Percentiles rank a stretch among this genome's conserved stretches.
phyloP scores from a whole-genome alignment of 2,329 filamentous ascomycete genomes.

The Cercospora berteroae region DNA sequence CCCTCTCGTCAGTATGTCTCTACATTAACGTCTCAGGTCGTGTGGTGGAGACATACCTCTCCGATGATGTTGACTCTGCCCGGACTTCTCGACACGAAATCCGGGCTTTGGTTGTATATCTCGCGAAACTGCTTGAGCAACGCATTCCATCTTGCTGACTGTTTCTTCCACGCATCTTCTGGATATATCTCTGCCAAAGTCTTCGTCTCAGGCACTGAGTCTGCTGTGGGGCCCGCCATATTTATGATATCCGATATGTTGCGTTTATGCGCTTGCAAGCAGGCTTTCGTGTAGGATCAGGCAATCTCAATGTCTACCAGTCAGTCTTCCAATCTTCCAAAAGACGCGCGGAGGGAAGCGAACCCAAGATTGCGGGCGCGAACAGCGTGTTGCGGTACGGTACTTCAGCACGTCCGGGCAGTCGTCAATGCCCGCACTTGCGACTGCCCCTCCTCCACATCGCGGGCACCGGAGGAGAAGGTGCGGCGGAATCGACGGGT shows the following conservation, averaged over 20 bases:
- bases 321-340: not conserved
- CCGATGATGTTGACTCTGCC: conserved; percentile 97
- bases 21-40: not conserved
- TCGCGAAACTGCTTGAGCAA: conserved; percentile 70
- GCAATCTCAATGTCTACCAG: not conserved
- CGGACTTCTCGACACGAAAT: conserved; percentile 85
- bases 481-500: not conserved
- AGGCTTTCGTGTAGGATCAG: not conserved
- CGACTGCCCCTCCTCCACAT: conserved; percentile 9
- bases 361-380: not conserved
- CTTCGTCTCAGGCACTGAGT: conserved; percentile 67
- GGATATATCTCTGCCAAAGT: conserved; percentile 83
- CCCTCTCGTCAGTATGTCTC: conserved; percentile 4
- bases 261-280: not conserved
- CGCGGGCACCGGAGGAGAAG: not conserved
- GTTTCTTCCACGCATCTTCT: conserved; percentile 63
- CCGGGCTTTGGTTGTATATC: conserved; percentile 66
- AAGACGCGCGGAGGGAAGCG: not conserved
- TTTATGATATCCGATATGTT: not conserved
- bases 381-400: not conserved
- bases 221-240: not conserved
- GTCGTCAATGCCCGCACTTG: not conserved
- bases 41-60: conserved; percentile 52
- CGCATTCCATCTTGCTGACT: conserved; percentile 71
- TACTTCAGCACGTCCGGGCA: conserved; percentile 2